Evolutionary conservation across 108 stramenopile genomes (phyloP).

Genomic region (Pseudonitzschia delicatissima): DNA sequence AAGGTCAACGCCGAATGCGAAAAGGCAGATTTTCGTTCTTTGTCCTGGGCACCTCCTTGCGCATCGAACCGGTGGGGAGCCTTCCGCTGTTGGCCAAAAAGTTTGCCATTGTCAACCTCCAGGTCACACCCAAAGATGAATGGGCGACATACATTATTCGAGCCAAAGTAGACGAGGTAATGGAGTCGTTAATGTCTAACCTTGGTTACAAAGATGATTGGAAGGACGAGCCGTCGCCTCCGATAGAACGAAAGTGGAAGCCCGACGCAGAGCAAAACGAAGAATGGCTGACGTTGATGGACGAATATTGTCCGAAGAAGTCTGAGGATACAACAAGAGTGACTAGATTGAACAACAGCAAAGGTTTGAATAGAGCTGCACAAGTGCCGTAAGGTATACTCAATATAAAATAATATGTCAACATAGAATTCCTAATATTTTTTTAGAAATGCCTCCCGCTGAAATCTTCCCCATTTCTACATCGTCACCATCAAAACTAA

Average conservation of each 20-base stretch:
- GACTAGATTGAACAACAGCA: too few species aligned
- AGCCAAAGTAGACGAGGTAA: conserved; percentile 77
- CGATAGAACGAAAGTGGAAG: conserved; percentile 32
- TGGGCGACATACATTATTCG: conserved; percentile 65
- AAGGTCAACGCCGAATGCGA: conserved; percentile 56
- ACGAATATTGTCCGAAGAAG: too few species aligned
- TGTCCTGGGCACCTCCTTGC: conserved; percentile 80
- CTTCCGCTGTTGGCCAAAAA: conserved; percentile 59
- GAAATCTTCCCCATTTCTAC: too few species aligned
- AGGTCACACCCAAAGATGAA: conserved; percentile 80
- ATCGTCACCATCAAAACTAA: too few species aligned
- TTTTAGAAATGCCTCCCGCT: too few species aligned
- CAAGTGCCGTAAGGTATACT: too few species aligned
- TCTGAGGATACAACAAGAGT: too few species aligned
- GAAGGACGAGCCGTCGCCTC: conserved; percentile 4
- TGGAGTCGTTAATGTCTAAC: conserved; percentile 54
- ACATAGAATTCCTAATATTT: too few species aligned
- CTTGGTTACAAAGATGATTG: conserved; percentile 37
- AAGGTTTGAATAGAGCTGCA: too few species aligned
- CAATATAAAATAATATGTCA: too few species aligned
- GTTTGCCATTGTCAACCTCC: conserved; percentile 87
- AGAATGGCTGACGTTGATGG: neutral
- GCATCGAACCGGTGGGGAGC: conserved; percentile 82
- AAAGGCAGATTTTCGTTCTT: conserved; percentile 71
- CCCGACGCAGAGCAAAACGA: neutral